phyloP scores from a whole-genome alignment of 129 eudicot genomes.

The Flaveria bidentis region DNA sequence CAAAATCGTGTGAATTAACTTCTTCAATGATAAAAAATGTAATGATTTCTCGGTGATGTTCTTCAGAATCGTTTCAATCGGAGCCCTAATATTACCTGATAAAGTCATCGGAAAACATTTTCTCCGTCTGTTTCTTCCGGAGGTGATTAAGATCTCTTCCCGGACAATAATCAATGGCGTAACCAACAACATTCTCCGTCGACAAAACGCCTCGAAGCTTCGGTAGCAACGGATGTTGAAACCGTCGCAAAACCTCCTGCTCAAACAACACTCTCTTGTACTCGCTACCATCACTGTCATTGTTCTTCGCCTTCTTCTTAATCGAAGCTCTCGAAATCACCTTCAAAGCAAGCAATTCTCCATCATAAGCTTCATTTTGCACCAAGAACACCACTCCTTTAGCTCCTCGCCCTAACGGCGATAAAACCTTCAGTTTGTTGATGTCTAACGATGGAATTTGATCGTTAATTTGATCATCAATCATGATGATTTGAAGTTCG shows the following conservation, averaged over 20 bases:
- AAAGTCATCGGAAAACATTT: conserved; percentile 87
- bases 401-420: conserved; percentile 89
- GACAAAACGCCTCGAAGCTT: conserved; percentile 65
- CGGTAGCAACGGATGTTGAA: conserved; percentile 75
- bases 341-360: conserved; percentile 67
- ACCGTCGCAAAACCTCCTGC: conserved; percentile 58
- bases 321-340: conserved; percentile 58
- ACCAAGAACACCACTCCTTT: conserved; percentile 93
- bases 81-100: conserved; percentile 57
- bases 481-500: conserved; percentile 27
- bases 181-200: conserved; percentile 74
- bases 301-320: conserved; percentile 41
- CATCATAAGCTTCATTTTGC: conserved; percentile 31
- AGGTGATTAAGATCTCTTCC: conserved; percentile 76
- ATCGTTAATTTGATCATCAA: conserved; percentile 34
- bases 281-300: conserved; percentile 44
- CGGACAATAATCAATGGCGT: conserved; percentile 90
- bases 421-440: conserved; percentile 41
- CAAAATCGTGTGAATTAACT: no score
- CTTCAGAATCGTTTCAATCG: no score
- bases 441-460: conserved; percentile 39
- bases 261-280: conserved; percentile 64
- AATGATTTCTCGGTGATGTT: no score
- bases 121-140: conserved; percentile 66
- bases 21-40: no score